phyloP scores from a whole-genome alignment of 345 rosid species.

The Brassica juncea region DNA sequence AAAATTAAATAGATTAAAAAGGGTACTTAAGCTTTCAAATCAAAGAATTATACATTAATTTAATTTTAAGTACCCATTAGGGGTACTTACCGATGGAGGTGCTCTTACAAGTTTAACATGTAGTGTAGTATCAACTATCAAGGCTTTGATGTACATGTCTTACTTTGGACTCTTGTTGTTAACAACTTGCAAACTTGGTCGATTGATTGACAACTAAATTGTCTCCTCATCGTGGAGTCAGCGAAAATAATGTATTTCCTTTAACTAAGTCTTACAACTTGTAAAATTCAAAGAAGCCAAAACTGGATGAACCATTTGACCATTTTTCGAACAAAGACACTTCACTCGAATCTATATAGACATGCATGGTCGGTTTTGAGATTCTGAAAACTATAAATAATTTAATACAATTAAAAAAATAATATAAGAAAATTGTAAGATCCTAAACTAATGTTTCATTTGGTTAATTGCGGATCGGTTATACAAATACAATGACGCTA shows the following conservation, averaged over 20 bases:
- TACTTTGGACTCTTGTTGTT: conserved; percentile 2
- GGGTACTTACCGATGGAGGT: too few species aligned
- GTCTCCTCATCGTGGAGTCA: conserved; percentile 13
- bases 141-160: conserved; percentile 2
- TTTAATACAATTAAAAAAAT: neutral
- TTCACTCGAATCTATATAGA: neutral
- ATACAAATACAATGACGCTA: conserved; percentile 9
- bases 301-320: neutral
- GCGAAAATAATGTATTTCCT: conserved; percentile 4
- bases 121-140: neutral
- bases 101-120: neutral
- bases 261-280: conserved; percentile 3
- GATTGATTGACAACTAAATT: conserved; percentile 21
- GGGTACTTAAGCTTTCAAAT: too few species aligned
- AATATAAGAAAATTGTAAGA: neutral
- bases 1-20: too few species aligned
- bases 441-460: neutral
- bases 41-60: too few species aligned
- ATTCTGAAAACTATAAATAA: neutral
- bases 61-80: too few species aligned
- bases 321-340: conserved; percentile 6
- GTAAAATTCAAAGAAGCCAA: neutral
- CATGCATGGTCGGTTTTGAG: neutral
- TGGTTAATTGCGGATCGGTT: neutral
- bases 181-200: conserved; percentile 35